Evolutionary conservation across 73 alveolate genomes (phyloP).

Genomic region (Tetrahymena thermophila): DNA sequence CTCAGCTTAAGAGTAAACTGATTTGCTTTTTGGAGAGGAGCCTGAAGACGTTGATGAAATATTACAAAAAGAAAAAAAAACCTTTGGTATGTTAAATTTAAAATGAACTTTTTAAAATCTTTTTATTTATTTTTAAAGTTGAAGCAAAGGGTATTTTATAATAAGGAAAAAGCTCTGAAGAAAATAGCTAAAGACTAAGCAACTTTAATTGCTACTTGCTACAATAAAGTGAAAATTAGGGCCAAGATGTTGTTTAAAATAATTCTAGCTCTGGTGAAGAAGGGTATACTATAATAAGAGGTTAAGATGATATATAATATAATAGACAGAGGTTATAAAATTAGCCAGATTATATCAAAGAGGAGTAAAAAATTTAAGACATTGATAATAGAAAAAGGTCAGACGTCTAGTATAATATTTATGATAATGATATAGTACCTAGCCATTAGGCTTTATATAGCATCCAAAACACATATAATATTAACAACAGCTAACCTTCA

Average conservation of each 20-base stretch:
- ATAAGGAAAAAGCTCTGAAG: not conserved
- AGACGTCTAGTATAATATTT: not conserved
- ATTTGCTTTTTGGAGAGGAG: not conserved
- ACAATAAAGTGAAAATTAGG: not conserved
- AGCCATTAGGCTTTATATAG: not conserved
- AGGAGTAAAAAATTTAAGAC: not conserved
- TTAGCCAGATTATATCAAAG: not conserved
- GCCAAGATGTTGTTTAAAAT: not conserved
- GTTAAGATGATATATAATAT: not conserved
- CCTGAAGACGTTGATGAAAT: not conserved
- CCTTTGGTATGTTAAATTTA: not conserved
- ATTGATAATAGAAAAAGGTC: not conserved
- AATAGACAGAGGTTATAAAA: not conserved
- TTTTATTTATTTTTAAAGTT: not conserved
- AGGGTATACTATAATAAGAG: not conserved
- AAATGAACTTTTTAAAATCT: not conserved
- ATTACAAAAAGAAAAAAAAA: not conserved
- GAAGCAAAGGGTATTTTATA: not conserved
- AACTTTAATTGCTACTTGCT: not conserved
- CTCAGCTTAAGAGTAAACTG: not conserved
- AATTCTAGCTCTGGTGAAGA: not conserved
- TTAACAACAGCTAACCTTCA: not conserved
- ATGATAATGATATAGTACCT: not conserved
- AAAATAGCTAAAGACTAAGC: not conserved
- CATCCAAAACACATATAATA: not conserved